Base-by-base conservation (phyloP, 306 rosid genomes). In the Fagus sylvatica region DNA sequence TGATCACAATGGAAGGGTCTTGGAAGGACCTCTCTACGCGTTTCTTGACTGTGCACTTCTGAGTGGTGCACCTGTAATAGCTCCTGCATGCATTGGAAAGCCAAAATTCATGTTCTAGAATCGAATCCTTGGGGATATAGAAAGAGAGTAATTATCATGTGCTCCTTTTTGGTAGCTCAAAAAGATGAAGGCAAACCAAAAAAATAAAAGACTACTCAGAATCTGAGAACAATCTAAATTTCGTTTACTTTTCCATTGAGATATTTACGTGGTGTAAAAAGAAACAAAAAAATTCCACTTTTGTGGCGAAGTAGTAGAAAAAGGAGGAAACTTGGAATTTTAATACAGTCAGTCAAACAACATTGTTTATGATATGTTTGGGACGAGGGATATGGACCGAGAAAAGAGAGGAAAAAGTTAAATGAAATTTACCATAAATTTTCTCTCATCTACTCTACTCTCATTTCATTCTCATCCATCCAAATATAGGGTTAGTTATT, bases 11-110 rank as follows among this genome's bases (percentile, higher is more conserved):
- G 10, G 93, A 78, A 62, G 96, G 97, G 71, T 92, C 96, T 46
- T 86, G 76, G 68, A 39, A 92, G 41, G 92, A 92, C 80, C 97
- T 90, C 84, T 92, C 97, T 17, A 92, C 96, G 22, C 97, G 88
- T 75, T 92, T 92, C 86, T 93, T 93, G 76, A 93, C 97, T 16
- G 84, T 81, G 79, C 97, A 93, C 72, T 90, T 93, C 78, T 89
- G 97, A 0, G 96, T 93, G 1, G 97, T 93, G 84, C 97, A 93
- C 36, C 97, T 83, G 69, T 93, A 93, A 73, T 93, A 93, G 84
- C 96, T 90, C 88, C 97, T 93, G 85, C 79, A 68, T 22, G 51
- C 51, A 46, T 65, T n/a, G 2, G 22, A 39, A 39, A 37, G 13
- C 71, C 37, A 49, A 42, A 7, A 8, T 7, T 7, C 11, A 69